A percentile compares a stretch with the other conserved stretches of the same genome.
These are phyloP conservation scores for Geotrichum europaeum DNA, from an alignment of 1,139 yeast genomes.

Conservation along the genomic window DNA sequence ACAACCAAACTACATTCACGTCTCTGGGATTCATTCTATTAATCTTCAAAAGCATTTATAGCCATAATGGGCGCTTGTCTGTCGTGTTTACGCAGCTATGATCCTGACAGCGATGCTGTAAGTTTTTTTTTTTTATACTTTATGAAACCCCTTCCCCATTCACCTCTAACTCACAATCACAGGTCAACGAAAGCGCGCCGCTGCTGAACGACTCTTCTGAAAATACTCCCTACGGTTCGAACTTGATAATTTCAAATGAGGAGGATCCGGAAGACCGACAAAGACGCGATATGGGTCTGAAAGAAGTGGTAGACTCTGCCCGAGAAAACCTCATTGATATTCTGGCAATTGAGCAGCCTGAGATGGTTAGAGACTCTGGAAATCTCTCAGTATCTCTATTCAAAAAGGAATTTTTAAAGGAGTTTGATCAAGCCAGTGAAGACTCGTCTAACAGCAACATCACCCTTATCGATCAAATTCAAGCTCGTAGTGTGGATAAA, in stretches of 20 bases:
- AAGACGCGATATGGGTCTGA: conserved; percentile 22
- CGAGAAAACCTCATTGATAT: conserved; percentile 28
- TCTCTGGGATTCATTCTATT: neutral
- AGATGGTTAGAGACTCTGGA: conserved; percentile 16
- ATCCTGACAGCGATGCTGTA: conserved; percentile 19
- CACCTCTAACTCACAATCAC: neutral
- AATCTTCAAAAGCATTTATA: neutral
- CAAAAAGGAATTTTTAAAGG: conserved; percentile 3
- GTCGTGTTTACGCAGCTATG: conserved; percentile 21
- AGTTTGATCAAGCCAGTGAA: neutral
- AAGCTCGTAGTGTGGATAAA: conserved; percentile 13
- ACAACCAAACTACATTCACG: neutral
- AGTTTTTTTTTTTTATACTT: neutral
- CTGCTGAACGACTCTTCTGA: conserved; percentile 17
- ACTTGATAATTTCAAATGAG: neutral
- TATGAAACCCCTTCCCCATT: neutral
- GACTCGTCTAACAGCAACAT: neutral
- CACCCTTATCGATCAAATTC: conserved; percentile 4
- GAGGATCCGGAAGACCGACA: conserved; percentile 17
- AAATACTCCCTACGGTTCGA: conserved; percentile 3
- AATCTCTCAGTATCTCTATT: conserved; percentile 3
- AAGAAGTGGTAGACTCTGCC: conserved; percentile 24
- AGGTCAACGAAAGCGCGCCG: conserved; percentile 16
- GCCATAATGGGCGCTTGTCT: conserved; percentile 25
- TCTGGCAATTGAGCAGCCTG: conserved; percentile 26